Evolutionary conservation across 306 rosid genomes (phyloP).

Genomic region (Quercus cerris): DNA sequence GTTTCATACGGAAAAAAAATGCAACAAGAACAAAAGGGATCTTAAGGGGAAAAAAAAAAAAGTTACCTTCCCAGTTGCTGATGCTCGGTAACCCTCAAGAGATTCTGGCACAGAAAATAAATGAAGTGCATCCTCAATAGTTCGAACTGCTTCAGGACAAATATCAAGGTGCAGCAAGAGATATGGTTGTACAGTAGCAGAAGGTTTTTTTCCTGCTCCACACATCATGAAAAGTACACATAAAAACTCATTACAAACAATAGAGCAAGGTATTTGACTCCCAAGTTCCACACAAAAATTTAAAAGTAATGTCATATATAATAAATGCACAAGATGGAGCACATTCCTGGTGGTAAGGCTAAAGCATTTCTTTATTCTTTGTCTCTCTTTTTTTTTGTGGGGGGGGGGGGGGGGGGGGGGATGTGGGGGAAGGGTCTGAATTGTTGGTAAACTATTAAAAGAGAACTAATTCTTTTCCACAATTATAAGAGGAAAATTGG

Average conservation of each 20-base stretch:
- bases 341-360: neutral
- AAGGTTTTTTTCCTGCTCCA: constrained; percentile 53
- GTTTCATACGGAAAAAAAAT: neutral
- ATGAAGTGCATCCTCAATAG: constrained; percentile 84
- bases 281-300: neutral
- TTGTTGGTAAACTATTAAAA: neutral
- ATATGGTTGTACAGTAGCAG: constrained; percentile 83
- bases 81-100: constrained; percentile 85
- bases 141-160: constrained; percentile 60
- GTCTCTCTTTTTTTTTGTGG: too few relatives aligned
- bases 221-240: constrained; percentile 3
- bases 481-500: neutral
- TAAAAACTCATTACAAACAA: neutral
- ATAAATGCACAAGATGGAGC: neutral
- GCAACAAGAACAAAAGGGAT: neutral
- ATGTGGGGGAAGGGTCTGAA: too few relatives aligned
- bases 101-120: constrained; percentile 86
- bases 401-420: too few relatives aligned
- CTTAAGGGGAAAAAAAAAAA: neutral
- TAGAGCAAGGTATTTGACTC: neutral
- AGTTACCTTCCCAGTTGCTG: constrained; percentile 74
- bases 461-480: neutral
- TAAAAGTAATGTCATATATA: neutral
- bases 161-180: constrained; percentile 91
- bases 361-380: too few relatives aligned